Percentiles rank a stretch among this genome's conserved stretches.
These are phyloP conservation scores for Gracilaria gracilis DNA, from an alignment of 23 red algal genomes.

Conservation along the genomic window DNA sequence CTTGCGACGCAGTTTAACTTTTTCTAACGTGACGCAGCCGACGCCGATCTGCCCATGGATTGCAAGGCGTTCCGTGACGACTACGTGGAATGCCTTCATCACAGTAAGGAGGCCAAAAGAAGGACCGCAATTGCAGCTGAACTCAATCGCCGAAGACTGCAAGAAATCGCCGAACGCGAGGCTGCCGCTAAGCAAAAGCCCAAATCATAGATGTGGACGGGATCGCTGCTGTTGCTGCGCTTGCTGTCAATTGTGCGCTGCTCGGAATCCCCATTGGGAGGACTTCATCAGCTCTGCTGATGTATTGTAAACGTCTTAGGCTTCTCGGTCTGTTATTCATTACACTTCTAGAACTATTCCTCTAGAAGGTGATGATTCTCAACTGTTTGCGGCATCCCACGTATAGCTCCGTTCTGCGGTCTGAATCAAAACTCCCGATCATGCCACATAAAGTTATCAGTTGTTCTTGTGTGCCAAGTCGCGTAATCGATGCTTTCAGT, in stretches of 20 bases:
- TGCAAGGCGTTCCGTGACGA: slow-evolving; percentile 70
- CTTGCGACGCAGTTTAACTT: not conserved
- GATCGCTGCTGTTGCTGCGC: not conserved
- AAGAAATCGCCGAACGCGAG: slow-evolving; percentile 13
- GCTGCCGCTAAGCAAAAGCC: slow-evolving; percentile 22
- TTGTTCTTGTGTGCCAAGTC: not conserved
- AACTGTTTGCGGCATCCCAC: too few species aligned
- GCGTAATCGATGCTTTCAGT: not conserved
- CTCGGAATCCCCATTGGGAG: not conserved
- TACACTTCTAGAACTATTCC: not conserved
- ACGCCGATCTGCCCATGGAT: slow-evolving; percentile 46
- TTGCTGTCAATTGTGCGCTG: not conserved
- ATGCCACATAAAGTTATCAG: not conserved
- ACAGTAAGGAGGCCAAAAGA: slow-evolving; percentile 58
- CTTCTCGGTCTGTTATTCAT: not conserved
- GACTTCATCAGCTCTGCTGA: not conserved
- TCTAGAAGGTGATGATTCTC: too few species aligned
- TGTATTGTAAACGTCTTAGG: not conserved
- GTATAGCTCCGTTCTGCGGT: not conserved
- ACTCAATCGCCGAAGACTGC: slow-evolving; percentile 32
- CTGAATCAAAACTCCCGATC: not conserved
- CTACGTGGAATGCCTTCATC: slow-evolving; percentile 83
- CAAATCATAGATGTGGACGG: not conserved
- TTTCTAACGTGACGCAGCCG: slow-evolving; percentile 47
- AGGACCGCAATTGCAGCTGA: slow-evolving; percentile 32